phyloP scores from a whole-genome alignment of 1,139 yeast genomes.

The Barnettozyma hawaiiensis region DNA sequence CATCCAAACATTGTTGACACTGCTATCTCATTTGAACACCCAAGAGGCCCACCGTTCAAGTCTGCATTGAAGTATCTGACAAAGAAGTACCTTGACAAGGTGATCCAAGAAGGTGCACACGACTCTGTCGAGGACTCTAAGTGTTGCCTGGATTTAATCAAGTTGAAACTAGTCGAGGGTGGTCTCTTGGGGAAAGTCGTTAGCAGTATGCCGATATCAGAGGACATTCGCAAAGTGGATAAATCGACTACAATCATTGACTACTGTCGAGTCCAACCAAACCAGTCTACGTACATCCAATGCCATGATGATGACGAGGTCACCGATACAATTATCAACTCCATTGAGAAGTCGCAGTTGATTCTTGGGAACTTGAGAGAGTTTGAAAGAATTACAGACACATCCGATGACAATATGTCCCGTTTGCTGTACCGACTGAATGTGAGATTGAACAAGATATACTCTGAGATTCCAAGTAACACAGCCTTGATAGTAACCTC shows the following conservation, averaged over 20 bases:
- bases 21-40: conserved; percentile 60
- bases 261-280: conserved; percentile 27
- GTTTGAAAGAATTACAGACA: conserved; percentile 40
- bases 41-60: conserved; percentile 71
- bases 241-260: conserved; percentile 40
- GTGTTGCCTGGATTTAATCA: conserved; percentile 74
- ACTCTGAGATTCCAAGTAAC: conserved; percentile 48
- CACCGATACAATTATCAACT: conserved; percentile 35
- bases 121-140: conserved; percentile 82
- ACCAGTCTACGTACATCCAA: conserved; percentile 29
- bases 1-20: conserved; percentile 71
- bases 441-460: conserved; percentile 42
- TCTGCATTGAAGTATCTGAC: conserved; percentile 73
- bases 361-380: conserved; percentile 55
- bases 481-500: conserved; percentile 58
- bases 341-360: conserved; percentile 42
- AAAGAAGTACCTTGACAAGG: conserved; percentile 44
- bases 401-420: conserved; percentile 18
- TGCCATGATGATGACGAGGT: conserved; percentile 58
- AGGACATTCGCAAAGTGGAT: conserved; percentile 29
- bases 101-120: conserved; percentile 66
- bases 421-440: conserved; percentile 31
- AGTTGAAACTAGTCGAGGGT: conserved; percentile 65
- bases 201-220: conserved; percentile 38
- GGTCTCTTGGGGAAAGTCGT: conserved; percentile 52